Conservation (phyloP, 2,329 filamentous ascomycete species). For the Fusarium avenaceum region DNA sequence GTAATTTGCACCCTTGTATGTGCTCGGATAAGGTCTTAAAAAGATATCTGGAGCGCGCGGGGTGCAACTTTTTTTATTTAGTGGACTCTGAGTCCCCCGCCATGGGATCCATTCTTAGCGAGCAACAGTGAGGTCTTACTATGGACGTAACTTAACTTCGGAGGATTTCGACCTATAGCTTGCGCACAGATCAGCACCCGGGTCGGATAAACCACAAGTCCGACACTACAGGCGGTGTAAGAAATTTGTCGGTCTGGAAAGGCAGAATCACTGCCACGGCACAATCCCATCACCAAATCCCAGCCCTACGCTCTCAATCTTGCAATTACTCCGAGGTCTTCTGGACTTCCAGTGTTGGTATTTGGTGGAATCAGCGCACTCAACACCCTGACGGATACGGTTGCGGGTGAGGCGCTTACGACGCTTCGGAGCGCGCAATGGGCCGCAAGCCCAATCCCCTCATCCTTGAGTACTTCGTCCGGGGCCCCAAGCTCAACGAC, state of each 20-base stretch:
- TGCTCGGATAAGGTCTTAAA: constrained; percentile 5
- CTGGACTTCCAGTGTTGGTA: constrained; percentile 28
- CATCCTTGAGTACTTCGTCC: constrained; percentile 89
- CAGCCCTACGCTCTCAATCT: constrained; percentile 34
- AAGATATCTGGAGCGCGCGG: constrained; percentile 25
- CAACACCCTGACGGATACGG: constrained; percentile 39
- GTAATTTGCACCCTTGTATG: constrained; percentile 12
- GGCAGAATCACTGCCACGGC: constrained; percentile 55
- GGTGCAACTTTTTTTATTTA: constrained; percentile 23
- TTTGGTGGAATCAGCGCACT: constrained; percentile 37
- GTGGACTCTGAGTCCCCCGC: constrained; percentile 12
- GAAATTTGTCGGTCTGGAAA: constrained; percentile 59
- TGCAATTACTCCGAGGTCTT: constrained; percentile 21
- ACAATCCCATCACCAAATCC: constrained; percentile 48
- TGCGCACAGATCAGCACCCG: no score
- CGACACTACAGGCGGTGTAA: constrained; percentile 55
- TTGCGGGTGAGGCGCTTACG: constrained; percentile 49
- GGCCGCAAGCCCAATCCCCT: constrained; percentile 86
- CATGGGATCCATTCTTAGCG: background rate
- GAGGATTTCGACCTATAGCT: constrained; percentile 32
- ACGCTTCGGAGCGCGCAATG: constrained; percentile 65
- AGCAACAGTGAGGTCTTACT: constrained; percentile 6
- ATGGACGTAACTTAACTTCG: background rate
- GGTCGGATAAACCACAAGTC: constrained; percentile 46
- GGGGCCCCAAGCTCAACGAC: constrained; percentile 87